phyloP scores from a whole-genome alignment of 148 eudicot species.

The Oxyria digyna region DNA sequence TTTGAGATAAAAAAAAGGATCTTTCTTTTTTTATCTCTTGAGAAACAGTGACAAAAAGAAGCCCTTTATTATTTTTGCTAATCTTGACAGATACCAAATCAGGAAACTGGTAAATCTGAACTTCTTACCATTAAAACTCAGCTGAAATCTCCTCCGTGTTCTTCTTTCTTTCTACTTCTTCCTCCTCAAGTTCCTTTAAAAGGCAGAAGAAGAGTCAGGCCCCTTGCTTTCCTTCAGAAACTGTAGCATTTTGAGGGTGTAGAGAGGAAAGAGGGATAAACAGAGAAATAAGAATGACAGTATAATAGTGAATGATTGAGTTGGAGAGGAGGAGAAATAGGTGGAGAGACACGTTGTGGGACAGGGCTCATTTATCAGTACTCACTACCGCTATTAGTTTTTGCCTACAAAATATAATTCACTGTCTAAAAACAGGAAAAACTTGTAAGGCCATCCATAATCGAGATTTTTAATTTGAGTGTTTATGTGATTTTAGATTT shows the following conservation, averaged over 20 bases:
- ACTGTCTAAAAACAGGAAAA: too few species aligned
- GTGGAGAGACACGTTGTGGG: constrained; percentile 6
- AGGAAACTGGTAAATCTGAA: neutral
- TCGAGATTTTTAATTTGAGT: too few species aligned
- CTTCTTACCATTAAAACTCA: constrained; percentile 5
- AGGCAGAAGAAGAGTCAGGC: neutral
- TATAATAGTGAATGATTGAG: neutral
- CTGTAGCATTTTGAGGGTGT: neutral
- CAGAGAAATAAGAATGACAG: constrained; percentile 6
- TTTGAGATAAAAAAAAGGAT: neutral
- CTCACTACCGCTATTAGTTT: neutral
- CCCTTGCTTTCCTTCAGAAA: constrained; percentile 1
- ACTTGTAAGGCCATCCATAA: too few species aligned
- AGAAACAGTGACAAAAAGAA: constrained; percentile 5
- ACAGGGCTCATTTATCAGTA: neutral
- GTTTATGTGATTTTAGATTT: too few species aligned
- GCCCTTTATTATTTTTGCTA: neutral
- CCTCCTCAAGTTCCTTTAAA: neutral
- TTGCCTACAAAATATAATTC: too few species aligned
- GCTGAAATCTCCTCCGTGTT: neutral
- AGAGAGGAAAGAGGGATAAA: neutral
- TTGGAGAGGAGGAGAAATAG: neutral
- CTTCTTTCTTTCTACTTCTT: too few species aligned
- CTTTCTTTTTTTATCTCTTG: neutral
- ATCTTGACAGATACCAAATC: neutral